phyloP scores from a whole-genome alignment of 225 moss, liverwort and hornwort genomes.

The Antitrichia curtipendula region DNA sequence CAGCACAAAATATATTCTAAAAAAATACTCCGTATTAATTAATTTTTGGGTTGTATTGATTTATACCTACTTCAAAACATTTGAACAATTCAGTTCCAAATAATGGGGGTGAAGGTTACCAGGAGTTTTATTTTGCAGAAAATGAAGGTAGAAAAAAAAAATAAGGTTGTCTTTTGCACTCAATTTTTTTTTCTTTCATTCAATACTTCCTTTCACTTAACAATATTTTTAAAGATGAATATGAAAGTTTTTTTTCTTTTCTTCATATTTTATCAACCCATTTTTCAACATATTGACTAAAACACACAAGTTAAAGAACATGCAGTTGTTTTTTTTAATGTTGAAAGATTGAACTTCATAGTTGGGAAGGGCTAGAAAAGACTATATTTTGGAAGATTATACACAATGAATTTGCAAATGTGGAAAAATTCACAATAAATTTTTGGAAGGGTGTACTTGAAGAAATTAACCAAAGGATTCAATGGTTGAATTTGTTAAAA shows the following conservation, averaged over 20 bases:
- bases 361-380: background rate
- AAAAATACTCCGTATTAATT: too few species aligned
- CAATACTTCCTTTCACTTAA: accelerated
- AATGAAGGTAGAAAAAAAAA: background rate
- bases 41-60: too few species aligned
- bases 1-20: too few species aligned
- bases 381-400: background rate
- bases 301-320: background rate
- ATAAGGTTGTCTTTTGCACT: background rate
- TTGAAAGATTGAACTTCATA: background rate
- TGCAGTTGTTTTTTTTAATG: too few species aligned
- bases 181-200: background rate
- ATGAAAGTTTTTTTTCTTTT: background rate
- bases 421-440: accelerated
- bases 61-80: background rate
- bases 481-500: background rate
- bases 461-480: background rate
- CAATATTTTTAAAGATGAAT: background rate
- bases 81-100: background rate
- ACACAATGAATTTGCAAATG: background rate
- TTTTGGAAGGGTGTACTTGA: accelerated
- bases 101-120: background rate
- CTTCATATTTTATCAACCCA: background rate
- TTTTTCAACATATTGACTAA: background rate
- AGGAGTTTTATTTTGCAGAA: background rate